These are phyloP conservation scores for Aaosphaeria pasadenensis DNA, from an alignment of 2,329 filamentous ascomycete genomes.

Conservation along the genomic window DNA sequence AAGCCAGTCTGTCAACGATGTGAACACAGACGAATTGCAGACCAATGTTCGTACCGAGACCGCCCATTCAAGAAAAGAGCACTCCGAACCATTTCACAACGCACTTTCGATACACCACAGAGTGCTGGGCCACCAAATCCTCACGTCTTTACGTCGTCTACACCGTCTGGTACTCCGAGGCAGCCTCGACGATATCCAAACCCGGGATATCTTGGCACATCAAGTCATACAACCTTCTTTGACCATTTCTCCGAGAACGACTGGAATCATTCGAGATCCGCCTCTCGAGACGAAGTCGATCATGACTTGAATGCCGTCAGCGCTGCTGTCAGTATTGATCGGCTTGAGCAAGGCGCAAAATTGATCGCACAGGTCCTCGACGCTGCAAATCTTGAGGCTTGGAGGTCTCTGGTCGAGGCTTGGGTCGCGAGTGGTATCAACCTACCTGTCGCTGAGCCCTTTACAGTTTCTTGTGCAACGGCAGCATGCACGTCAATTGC, in stretches of 20 bases:
- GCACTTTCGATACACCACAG: no score
- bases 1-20: not conserved
- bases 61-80: not conserved
- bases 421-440: not conserved
- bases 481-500: not conserved
- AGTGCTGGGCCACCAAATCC: no score
- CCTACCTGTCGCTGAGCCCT: not conserved
- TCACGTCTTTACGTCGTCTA: no score
- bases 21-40: not conserved
- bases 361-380: conserved; percentile 8
- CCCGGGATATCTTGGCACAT: conserved; percentile 30
- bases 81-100: no score
- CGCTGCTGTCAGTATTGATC: no score
- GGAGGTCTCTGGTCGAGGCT: not conserved
- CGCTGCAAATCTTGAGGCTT: not conserved
- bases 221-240: conserved; percentile 31
- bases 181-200: conserved; percentile 16
- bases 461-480: not conserved
- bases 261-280: not conserved
- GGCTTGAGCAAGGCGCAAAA: conserved; percentile 7
- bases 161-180: no score
- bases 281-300: no score
- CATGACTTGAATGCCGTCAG: no score
- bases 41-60: not conserved
- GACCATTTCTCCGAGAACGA: conserved; percentile 18